Evolutionary conservation across 2,329 filamentous ascomycete species (phyloP).

Genomic region (Epichloe brachyelytri): DNA sequence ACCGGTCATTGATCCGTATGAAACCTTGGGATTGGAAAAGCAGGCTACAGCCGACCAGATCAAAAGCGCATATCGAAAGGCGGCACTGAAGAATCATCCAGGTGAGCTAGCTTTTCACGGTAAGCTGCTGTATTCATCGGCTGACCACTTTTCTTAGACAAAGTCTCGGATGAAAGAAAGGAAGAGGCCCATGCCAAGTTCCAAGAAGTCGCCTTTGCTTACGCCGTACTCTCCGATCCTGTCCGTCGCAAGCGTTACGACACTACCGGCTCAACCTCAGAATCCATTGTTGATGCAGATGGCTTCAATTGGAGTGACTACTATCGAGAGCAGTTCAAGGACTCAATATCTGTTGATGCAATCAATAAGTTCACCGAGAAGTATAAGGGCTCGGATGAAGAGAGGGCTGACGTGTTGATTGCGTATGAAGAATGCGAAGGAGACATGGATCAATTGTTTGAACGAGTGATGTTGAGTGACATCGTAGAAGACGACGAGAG

Average conservation of each 20-base stretch:
- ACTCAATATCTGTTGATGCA: slow-evolving; percentile 58
- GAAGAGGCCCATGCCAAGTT: slow-evolving; percentile 67
- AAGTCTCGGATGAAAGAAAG: slow-evolving; percentile 55
- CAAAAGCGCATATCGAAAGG: slow-evolving; percentile 84
- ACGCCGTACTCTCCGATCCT: slow-evolving; percentile 80
- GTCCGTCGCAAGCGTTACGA: slow-evolving; percentile 77
- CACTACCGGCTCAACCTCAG: slow-evolving; percentile 75
- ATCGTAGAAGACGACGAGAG: slow-evolving; percentile 74
- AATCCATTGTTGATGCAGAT: slow-evolving; percentile 62
- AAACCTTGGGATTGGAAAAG: slow-evolving; percentile 58
- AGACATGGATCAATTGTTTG: slow-evolving; percentile 64
- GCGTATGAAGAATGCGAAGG: slow-evolving; percentile 66
- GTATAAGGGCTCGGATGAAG: slow-evolving; percentile 81
- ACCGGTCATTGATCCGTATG: slow-evolving; percentile 63
- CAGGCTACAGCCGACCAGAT: slow-evolving; percentile 65
- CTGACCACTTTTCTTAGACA: slow-evolving; percentile 41
- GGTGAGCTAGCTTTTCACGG: slow-evolving; percentile 35
- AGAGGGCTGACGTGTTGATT: slow-evolving; percentile 61
- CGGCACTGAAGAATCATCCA: slow-evolving; percentile 76
- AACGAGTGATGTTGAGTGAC: slow-evolving; percentile 75
- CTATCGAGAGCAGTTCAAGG: slow-evolving; percentile 72
- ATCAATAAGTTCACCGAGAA: slow-evolving; percentile 63
- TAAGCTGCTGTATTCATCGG: neutral
- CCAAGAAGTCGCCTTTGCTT: slow-evolving; percentile 85
- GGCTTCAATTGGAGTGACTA: slow-evolving; percentile 87